Base-by-base conservation (phyloP, 139 green algal genomes). In the Volvox reticuliferus region DNA sequence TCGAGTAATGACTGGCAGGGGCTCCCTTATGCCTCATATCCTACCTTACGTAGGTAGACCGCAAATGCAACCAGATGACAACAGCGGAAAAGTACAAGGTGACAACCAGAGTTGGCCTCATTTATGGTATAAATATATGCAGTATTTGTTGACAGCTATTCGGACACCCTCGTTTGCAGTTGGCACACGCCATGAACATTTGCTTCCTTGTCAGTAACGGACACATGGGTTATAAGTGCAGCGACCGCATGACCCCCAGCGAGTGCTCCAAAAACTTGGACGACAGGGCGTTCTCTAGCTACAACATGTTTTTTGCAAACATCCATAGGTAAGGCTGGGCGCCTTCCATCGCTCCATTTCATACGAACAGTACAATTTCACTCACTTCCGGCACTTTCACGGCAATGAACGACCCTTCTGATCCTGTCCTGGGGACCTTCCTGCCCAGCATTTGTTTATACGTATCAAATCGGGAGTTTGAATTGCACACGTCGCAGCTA, bases 271-370 rank as follows among this genome's bases (percentile, higher is more conserved):
- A 17, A 2, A 79, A 86, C 61, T 30, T 86, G 61, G 87, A 91
- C 62, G 75, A 86, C 22, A 55, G 76, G 5, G 87, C 76, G 28
- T 91, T 86, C 87, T 28, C 61, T 26, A 86, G 36, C 76, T 91
- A 86, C 87, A 86, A 91, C 76, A 71, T 35, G 26, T 91, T 91
- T 24, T 86, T 83, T 77, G 17, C 61, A 14, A 91, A 86, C 87
- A 85, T 91, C 0, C 76, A 91, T 75, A 83, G 37, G 85, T 79
- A 81, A 55, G 75, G 75, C 75, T 1, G 36, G 5, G 5, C 44
- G 44, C 44, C 9, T 5, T 55, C 44, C 44, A 55, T 55, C 44
- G 5, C 9, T 55, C 44, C 5, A 55, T 55, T 55, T 5, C 44
- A 55, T 9, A 55, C 44, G 44, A 5, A n/a, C n/a, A n/a, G n/a